These are phyloP conservation scores for Psidium guajava DNA, from an alignment of 345 rosid species.

Conservation along the genomic window DNA sequence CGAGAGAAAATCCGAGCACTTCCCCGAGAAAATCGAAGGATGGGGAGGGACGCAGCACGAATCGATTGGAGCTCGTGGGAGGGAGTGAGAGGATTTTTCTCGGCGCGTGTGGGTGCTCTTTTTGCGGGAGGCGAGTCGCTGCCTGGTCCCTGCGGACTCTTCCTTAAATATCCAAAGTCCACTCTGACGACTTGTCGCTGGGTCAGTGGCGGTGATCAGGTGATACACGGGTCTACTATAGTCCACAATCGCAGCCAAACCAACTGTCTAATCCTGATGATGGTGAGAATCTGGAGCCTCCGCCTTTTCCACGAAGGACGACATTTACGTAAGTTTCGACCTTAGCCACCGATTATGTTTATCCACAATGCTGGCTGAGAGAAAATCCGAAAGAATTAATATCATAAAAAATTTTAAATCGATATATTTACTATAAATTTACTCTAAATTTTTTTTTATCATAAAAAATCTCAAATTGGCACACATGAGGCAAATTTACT, in stretches of 20 bases:
- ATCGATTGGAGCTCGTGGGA: background rate
- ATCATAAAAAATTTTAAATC: no score
- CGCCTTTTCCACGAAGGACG: no score
- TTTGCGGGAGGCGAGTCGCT: background rate
- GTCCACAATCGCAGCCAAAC: background rate
- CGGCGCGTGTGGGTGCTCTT: background rate
- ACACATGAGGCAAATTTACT: no score
- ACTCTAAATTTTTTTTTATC: no score
- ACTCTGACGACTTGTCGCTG: conserved; percentile 8
- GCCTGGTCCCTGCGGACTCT: background rate
- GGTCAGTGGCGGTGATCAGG: background rate
- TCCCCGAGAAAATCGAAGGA: background rate
- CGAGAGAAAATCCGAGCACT: background rate
- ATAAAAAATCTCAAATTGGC: no score
- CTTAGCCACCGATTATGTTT: no score
- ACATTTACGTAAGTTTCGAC: no score
- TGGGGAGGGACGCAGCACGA: background rate
- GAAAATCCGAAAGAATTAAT: no score
- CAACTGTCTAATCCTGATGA: background rate
- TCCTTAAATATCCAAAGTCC: background rate
- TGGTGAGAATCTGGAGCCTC: no score
- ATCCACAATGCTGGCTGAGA: no score
- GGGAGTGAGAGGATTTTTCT: background rate
- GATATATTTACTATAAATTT: no score
- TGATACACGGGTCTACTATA: background rate